Conservation (phyloP, 208 protist species). For the Leishmania amazonensis region DNA sequence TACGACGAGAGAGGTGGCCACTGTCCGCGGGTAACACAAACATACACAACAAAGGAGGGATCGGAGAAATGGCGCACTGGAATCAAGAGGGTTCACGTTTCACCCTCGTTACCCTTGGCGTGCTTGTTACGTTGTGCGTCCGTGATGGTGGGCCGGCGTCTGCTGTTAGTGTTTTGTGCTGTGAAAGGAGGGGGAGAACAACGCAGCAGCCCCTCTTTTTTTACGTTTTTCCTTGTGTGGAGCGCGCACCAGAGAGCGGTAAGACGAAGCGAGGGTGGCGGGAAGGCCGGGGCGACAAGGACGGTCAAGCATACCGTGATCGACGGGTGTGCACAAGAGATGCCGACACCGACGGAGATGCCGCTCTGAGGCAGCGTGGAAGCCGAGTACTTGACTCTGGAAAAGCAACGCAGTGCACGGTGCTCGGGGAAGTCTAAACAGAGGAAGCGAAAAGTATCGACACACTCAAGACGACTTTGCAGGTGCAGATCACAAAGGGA, state of each 20-base stretch:
- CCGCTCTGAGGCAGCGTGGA: neutral
- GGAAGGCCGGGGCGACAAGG: neutral
- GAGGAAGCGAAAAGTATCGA: neutral
- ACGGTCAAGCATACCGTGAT: neutral
- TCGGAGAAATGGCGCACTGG: neutral
- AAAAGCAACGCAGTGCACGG: neutral
- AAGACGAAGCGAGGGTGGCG: neutral
- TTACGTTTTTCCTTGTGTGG: neutral
- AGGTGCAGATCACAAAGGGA: neutral
- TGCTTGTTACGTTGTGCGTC: neutral
- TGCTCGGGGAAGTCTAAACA: neutral
- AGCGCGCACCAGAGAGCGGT: neutral
- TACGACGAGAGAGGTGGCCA: neutral
- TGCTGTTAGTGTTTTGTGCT: neutral
- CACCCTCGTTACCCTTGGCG: neutral
- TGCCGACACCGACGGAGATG: neutral
- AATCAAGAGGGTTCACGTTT: neutral
- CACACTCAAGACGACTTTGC: neutral
- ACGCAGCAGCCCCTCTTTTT: neutral
- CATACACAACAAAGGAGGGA: too few relatives aligned
- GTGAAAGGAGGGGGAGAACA: neutral
- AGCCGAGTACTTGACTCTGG: neutral
- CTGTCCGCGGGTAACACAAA: neutral
- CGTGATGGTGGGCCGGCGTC: neutral
- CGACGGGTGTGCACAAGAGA: neutral